Evolutionary conservation across 805 yeast species (phyloP).

Genomic region (Sugiyamaella lignohabitans): DNA sequence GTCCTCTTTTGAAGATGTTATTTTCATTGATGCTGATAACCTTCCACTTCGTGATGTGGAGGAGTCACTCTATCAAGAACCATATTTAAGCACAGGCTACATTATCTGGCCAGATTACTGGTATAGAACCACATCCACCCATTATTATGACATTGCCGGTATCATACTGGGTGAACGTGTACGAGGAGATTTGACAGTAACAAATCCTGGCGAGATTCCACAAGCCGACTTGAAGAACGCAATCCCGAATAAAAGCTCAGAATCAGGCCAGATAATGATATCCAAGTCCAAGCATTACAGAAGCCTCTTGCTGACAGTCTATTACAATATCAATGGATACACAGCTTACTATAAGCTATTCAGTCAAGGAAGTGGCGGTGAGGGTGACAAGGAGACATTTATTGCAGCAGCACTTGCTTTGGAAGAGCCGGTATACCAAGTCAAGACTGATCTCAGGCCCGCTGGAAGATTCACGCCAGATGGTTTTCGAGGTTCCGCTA

Average conservation of each 20-base stretch:
- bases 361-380: slow-evolving; percentile 62
- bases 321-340: slow-evolving; percentile 63
- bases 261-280: slow-evolving; percentile 60
- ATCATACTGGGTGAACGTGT: slow-evolving; percentile 39
- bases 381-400: slow-evolving; percentile 77
- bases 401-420: slow-evolving; percentile 64
- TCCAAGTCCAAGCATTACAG: slow-evolving; percentile 52
- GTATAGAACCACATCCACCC: slow-evolving; percentile 76
- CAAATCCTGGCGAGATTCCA: slow-evolving; percentile 34
- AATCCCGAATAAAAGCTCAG: slow-evolving; percentile 62
- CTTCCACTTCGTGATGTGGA: slow-evolving; percentile 64
- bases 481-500: slow-evolving; percentile 44
- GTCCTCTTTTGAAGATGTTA: slow-evolving; percentile 65
- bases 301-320: slow-evolving; percentile 52
- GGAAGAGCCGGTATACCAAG: slow-evolving; percentile 51
- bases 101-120: slow-evolving; percentile 84
- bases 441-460: slow-evolving; percentile 34
- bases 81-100: slow-evolving; percentile 47
- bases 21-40: slow-evolving; percentile 71
- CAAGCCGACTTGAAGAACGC: slow-evolving; percentile 63
- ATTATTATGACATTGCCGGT: slow-evolving; percentile 62
- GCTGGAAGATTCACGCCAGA: slow-evolving; percentile 34
- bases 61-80: slow-evolving; percentile 48
- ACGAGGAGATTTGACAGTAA: slow-evolving; percentile 33
- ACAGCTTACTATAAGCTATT: slow-evolving; percentile 51